Percentiles rank a stretch among this genome's conserved stretches.
Evolutionary conservation across 2,329 filamentous ascomycete species (phyloP).

Genomic region (Thelonectria discophora): DNA sequence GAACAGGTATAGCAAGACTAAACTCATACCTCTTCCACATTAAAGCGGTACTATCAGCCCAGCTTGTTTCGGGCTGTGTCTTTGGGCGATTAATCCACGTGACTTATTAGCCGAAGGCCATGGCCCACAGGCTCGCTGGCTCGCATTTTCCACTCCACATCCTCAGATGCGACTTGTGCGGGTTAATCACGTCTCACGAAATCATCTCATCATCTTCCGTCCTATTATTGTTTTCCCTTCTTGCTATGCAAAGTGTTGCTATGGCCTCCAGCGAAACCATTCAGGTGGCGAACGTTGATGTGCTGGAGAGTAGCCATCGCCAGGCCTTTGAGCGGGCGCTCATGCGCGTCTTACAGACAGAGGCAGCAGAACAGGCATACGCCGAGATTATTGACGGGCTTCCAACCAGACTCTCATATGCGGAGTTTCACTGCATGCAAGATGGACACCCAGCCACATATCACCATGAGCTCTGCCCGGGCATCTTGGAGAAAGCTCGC

Average conservation of each 20-base stretch:
- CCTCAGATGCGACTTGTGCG: background rate
- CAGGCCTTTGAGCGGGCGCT: conserved; percentile 3
- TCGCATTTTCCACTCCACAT: background rate
- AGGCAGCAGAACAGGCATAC: conserved; percentile 11
- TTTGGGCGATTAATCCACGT: too few relatives aligned
- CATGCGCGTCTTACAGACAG: background rate
- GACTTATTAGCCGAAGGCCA: too few relatives aligned
- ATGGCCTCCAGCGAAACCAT: background rate
- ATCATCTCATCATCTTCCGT: background rate
- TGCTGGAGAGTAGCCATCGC: conserved; percentile 5
- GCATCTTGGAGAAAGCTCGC: conserved; percentile 19
- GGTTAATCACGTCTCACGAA: background rate
- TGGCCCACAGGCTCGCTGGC: too few relatives aligned
- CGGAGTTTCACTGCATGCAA: background rate
- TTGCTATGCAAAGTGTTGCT: background rate
- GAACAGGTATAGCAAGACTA: too few relatives aligned
- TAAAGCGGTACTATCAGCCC: background rate
- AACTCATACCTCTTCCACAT: too few relatives aligned
- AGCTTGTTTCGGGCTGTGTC: too few relatives aligned
- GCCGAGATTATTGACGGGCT: conserved; percentile 29
- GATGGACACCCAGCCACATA: background rate
- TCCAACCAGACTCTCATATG: background rate
- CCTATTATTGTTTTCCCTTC: background rate
- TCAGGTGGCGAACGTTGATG: background rate
- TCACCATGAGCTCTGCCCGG: background rate